Base-by-base conservation (phyloP, 768 basidiomycete genomes). In the Collybiopsis luxurians region DNA sequence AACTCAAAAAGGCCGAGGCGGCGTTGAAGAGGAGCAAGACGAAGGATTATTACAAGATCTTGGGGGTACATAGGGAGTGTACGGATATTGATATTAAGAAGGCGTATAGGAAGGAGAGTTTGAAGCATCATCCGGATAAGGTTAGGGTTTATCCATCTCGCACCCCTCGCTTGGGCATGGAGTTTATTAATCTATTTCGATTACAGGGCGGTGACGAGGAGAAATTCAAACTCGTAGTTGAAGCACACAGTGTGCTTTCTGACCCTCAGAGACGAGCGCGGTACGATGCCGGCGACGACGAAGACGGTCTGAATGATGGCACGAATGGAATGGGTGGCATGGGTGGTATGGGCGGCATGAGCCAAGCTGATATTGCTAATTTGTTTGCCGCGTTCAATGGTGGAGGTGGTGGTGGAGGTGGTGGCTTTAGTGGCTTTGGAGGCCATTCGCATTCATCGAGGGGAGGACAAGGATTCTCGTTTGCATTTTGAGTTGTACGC, bases 201-300 rank as follows among this genome's bases (percentile, higher is more conserved):
- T n/a, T n/a, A n/a, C 59, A 92, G 86, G 94, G 95, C 26, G 95
- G 95, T 27, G 92, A 94, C 67, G 95, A 96, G 64, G 96, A 97
- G 67, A 90, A 92, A 63, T 98, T 98, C 83, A 97, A 98, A 71
- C 79, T 93, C 21, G 86, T 92, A 28, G 84, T 78, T 0, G 93
- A 94, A 70, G 90, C 92, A 2, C 79, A 95, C 60, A 81, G 84
- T 7, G 87, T 95, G 3, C 83, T 95, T 2, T 92, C 90, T 0
- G 93, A 95, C 62, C 80, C 90, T 1, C 75, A 74, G 11, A 76
- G 86, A 43, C 79, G 91, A 40, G 78, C 86, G 62, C 81, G 91
- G 39, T 93, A 93, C 62, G 91, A 93, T 68, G 65, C 83, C 68
- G 91, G 91, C 34, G 90, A 90, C 60, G 91, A 92, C 63, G 89